Conservation (phyloP, 805 yeast genomes). For the Zygosaccharomyces bailii region DNA sequence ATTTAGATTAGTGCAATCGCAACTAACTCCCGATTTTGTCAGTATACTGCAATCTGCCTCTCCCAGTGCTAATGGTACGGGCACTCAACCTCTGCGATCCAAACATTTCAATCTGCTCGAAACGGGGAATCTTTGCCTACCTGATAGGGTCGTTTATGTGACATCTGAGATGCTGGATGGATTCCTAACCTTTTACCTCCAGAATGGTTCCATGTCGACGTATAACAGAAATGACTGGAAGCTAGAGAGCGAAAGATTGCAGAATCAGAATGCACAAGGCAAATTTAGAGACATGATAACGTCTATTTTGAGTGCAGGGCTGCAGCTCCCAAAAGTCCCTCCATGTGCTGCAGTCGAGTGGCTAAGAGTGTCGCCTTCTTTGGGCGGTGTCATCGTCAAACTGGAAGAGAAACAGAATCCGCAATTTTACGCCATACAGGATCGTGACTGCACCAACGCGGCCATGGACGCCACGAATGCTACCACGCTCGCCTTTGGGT, state of each 20-base stretch:
- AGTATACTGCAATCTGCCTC: constrained; percentile 9
- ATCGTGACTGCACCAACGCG: constrained; percentile 17
- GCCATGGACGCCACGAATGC: constrained; percentile 28
- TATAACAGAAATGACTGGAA: constrained; percentile 31
- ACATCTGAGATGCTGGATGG: constrained; percentile 31
- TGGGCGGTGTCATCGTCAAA: constrained; percentile 33
- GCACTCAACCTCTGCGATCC: constrained; percentile 17
- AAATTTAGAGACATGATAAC: constrained; percentile 30
- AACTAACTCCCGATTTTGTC: constrained; percentile 24
- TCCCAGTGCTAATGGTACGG: constrained; percentile 1
- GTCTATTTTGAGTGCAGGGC: constrained; percentile 32
- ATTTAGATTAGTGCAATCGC: constrained; percentile 21
- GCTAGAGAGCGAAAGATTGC: constrained; percentile 25
- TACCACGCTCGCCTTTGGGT: constrained; percentile 35
- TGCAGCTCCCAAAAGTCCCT: constrained; percentile 26
- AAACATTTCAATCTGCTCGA: constrained; percentile 19
- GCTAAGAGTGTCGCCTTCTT: constrained; percentile 34
- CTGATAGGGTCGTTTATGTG: constrained; percentile 20
- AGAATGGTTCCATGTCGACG: constrained; percentile 25
- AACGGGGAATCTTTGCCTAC: constrained; percentile 17
- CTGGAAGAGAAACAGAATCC: constrained; percentile 18
- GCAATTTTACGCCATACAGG: constrained; percentile 20
- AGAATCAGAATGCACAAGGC: constrained; percentile 21
- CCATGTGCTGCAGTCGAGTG: constrained; percentile 28
- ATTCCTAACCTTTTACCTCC: constrained; percentile 26